These are phyloP conservation scores for Trichosporon ovoides DNA, from an alignment of 1,284 basidiomycete species.

Conservation along the genomic window DNA sequence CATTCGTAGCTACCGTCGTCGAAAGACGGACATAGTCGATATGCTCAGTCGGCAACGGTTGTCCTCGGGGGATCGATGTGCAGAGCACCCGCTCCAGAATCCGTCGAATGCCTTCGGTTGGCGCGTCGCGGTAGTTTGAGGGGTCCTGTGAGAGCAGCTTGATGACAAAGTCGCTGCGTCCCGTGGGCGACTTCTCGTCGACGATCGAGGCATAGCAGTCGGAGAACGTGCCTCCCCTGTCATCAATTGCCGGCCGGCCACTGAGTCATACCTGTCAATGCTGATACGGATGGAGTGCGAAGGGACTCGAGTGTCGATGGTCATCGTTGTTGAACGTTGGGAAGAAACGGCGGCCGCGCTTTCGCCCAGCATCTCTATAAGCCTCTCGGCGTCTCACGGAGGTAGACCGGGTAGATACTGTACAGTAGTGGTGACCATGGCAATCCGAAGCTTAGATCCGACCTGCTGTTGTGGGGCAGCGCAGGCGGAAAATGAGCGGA, in stretches of 20 bases:
- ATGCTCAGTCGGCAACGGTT: conserved; percentile 61
- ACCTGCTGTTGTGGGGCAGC: background rate
- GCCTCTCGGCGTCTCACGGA: too few species aligned
- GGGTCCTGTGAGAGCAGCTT: conserved; percentile 79
- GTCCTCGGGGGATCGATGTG: conserved; percentile 37
- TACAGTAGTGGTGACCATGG: background rate
- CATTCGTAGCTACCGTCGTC: conserved; percentile 93
- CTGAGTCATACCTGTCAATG: conserved; percentile 25
- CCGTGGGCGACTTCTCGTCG: conserved; percentile 12
- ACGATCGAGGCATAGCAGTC: conserved; percentile 41
- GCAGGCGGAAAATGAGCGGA: background rate
- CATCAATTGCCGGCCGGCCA: background rate
- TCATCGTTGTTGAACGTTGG: conserved; percentile 16
- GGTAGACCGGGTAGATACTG: too few species aligned
- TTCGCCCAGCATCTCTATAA: background rate
- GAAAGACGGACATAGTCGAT: conserved; percentile 89
- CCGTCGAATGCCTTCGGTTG: conserved; percentile 80
- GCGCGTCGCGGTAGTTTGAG: conserved; percentile 82
- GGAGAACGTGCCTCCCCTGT: conserved; percentile 44
- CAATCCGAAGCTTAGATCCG: background rate
- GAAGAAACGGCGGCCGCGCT: background rate
- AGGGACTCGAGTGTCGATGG: conserved; percentile 22
- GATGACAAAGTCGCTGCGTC: conserved; percentile 32
- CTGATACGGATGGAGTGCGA: conserved; percentile 42
- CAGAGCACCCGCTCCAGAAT: conserved; percentile 74